Evolutionary conservation across 805 yeast species (phyloP), one percentile per base, ranked within the genome.

Genomic region (Ogataea philodendri): DNA sequence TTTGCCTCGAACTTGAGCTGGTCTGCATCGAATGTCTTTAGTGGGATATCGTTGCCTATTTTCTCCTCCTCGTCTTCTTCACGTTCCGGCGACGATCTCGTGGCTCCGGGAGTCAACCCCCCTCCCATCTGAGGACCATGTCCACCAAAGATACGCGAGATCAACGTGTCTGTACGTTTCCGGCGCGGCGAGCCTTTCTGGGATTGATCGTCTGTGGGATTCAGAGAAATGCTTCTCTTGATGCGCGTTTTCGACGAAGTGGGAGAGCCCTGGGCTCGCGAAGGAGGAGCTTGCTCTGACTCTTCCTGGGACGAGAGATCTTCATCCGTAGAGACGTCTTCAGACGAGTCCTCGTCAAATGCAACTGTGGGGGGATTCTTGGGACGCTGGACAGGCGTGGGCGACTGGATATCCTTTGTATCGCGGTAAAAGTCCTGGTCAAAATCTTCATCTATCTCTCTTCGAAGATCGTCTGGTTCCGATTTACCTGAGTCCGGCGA

Each of bases 1-100:
- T 67, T 65, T 1, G 85, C 86, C 43, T 78, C 81, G 22, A 66
- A 63, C 17, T 66, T 65, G 20, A 72, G 57, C 20, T 63, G 58
- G 3, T 61, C 68, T 23, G 67, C 64, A 30, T 68, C 35, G 14
- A 36, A 30, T 1, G 35, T 30, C n/a, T 20, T 21, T 9, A 30
- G 16, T 9, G 39, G 39, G n/a, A 30, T 36, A 9, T 51, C 54
- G 34, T 51, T 52, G 13, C 45, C 57, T 9, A 54, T 38, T 22
- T 59, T 44, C 10, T 52, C 35, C 43, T 52, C 54, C 49, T 66
- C 49, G 47, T 72, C 78, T 35, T 62, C 68, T 15, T 64, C 68
- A 7, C 42, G 60, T 38, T 64, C 53, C 3, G 25, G 37, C 9
- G 36, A 26, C 2, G 42, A 30, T 22, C 33, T 42, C 30, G 21